Evolutionary conservation across 805 yeast genomes (phyloP).

Genomic region (Kuraishia molischiana): DNA sequence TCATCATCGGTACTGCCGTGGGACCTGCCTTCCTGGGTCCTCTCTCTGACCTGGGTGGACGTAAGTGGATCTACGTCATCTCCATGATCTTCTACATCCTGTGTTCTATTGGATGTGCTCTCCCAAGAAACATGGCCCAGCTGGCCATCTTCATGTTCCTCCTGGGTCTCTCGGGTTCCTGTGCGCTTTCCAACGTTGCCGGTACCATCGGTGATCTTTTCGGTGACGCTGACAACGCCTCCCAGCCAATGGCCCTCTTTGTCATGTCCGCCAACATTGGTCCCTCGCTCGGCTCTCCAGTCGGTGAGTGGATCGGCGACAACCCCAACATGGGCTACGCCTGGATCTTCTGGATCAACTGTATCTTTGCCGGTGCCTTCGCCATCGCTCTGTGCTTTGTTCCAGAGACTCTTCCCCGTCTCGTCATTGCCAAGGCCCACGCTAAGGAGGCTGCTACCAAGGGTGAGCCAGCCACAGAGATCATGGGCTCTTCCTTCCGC

Average conservation of each 20-base stretch:
- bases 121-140: slow-evolving; percentile 21
- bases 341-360: slow-evolving; percentile 23
- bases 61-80: slow-evolving; percentile 25
- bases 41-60: slow-evolving; percentile 24
- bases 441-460: slow-evolving; percentile 11
- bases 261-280: slow-evolving; percentile 25
- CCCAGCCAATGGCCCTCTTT: slow-evolving; percentile 25
- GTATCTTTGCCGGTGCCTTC: slow-evolving; percentile 19
- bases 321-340: slow-evolving; percentile 18
- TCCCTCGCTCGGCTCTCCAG: slow-evolving; percentile 25
- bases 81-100: slow-evolving; percentile 17
- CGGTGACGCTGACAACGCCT: slow-evolving; percentile 22
- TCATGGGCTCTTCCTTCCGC: slow-evolving; percentile 13
- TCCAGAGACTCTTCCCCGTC: slow-evolving; percentile 26
- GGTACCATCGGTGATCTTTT: slow-evolving; percentile 26
- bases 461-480: slow-evolving; percentile 7
- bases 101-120: slow-evolving; percentile 24
- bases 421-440: slow-evolving; percentile 21
- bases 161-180: slow-evolving; percentile 21
- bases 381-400: slow-evolving; percentile 13
- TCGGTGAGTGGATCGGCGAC: slow-evolving; percentile 24
- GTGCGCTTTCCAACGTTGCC: slow-evolving; percentile 23
- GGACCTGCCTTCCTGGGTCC: slow-evolving; percentile 27
- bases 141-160: slow-evolving; percentile 22
- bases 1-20: slow-evolving; percentile 24